These are phyloP conservation scores for Diaporthe capsici DNA, from an alignment of 2,329 filamentous ascomycete species.

Conservation along the genomic window DNA sequence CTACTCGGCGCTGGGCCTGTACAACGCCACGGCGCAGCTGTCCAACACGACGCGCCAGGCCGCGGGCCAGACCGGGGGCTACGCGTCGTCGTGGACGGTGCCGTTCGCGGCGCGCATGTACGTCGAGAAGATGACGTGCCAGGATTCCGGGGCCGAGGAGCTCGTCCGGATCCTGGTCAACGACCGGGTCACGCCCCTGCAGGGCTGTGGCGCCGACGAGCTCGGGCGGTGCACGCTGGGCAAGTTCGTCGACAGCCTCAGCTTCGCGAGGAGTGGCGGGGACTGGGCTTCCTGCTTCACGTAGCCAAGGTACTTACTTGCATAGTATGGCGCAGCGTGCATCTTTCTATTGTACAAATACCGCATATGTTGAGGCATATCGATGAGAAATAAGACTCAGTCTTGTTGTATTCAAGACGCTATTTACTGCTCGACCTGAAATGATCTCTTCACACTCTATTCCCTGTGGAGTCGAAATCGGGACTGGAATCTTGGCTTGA, in stretches of 20 bases:
- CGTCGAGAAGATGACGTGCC: conserved; percentile 88
- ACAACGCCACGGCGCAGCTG: conserved; percentile 73
- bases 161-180: conserved; percentile 86
- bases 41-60: conserved; percentile 65
- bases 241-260: conserved; percentile 80
- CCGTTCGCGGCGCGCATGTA: conserved; percentile 87
- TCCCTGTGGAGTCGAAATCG: background rate
- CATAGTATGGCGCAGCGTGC: background rate
- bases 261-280: conserved; percentile 80
- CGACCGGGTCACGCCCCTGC: conserved; percentile 81
- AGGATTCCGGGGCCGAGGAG: conserved; percentile 66
- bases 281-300: conserved; percentile 78
- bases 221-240: conserved; percentile 79
- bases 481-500: background rate
- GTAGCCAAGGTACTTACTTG: conserved; percentile 41
- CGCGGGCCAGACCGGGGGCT: conserved; percentile 73
- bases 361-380: background rate
- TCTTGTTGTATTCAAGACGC: background rate
- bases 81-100: conserved; percentile 82
- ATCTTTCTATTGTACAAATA: conserved; percentile 2
- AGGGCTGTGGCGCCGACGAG: conserved; percentile 78
- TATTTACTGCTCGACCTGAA: background rate
- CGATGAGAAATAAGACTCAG: background rate
- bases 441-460: background rate
- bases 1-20: conserved; percentile 83